Conservation (phyloP, 345 rosid genomes). For the Isatis tinctoria region DNA sequence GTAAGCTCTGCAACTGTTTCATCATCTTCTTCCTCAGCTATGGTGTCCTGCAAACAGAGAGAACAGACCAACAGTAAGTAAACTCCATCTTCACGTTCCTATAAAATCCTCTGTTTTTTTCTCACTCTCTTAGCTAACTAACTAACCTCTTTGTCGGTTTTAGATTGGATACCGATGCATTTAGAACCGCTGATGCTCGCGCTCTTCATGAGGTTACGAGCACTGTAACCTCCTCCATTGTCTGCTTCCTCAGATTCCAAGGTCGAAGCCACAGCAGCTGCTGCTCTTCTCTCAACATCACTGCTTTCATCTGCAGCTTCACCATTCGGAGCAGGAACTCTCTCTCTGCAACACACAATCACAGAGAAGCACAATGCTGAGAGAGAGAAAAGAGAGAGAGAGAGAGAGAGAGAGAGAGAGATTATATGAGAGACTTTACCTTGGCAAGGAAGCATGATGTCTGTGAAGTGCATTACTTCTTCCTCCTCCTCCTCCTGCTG, state of each 20-base stretch:
- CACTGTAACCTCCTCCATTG: slow-evolving; percentile 42
- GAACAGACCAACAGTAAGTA: slow-evolving; percentile 10
- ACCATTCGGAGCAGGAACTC: slow-evolving; percentile 63
- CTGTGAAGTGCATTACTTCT: slow-evolving; percentile 56
- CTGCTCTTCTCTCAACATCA: slow-evolving; percentile 47
- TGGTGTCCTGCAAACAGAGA: slow-evolving; percentile 27
- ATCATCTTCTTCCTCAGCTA: slow-evolving; percentile 29
- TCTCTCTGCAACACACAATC: slow-evolving; percentile 50
- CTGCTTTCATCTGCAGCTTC: slow-evolving; percentile 35
- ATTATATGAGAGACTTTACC: slow-evolving; percentile 40
- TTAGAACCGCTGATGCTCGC: slow-evolving; percentile 96
- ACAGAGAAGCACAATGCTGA: slow-evolving; percentile 3
- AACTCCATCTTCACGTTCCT: not conserved
- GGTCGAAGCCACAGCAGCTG: slow-evolving; percentile 46
- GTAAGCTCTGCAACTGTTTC: slow-evolving; percentile 20
- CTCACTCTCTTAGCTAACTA: not conserved
- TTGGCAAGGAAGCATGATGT: slow-evolving; percentile 94
- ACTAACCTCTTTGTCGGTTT: slow-evolving; percentile 47
- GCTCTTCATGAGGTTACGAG: slow-evolving; percentile 82
- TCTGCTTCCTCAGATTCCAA: slow-evolving; percentile 46
- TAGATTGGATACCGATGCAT: slow-evolving; percentile 58
- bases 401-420: not conserved
- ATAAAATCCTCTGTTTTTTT: not conserved
- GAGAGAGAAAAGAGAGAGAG: not conserved
- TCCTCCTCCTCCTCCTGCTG: slow-evolving; percentile 38